Base-by-base conservation (phyloP, 306 rosid genomes). In the Ormosia semicastrata region DNA sequence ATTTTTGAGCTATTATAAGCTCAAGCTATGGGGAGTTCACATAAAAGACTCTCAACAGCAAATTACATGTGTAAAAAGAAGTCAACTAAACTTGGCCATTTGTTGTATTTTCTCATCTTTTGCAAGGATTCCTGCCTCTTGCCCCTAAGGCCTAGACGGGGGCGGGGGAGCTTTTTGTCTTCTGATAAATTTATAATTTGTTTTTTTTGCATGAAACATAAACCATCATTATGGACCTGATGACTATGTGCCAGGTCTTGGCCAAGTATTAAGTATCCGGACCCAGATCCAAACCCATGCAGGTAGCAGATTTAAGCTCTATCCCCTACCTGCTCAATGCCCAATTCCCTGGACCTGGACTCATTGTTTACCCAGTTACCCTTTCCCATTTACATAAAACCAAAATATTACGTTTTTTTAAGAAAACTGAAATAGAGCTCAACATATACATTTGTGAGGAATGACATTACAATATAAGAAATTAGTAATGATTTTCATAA, bases 11-110 rank as follows among this genome's bases (percentile, higher is more conserved):
- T 73, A 74, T 49, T 15, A 54, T 6, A 24, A 67, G 36, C 49
- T 79, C 47, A 44, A 18, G 60, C 63, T 8, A 47, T 66, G 67
- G 24, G 53, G 73, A 57, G 36, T 44, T 75, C n/a, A 81, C 66
- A 46, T 14, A 49, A 40, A 13, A 79, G 72, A 7, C 44, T 9
- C 59, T n/a, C 9, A 69, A 46, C 39, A 14, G 50, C 29, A 57
- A 32, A 37, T 39, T 67, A 40, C 57, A 32, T n/a, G 62, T 8
- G 0, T 66, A 49, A 47, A 76, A 66, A 13, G 4, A 56, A 66
- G 59, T 59, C 33, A 59, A 37, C n/a, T 15, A 37, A 82, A 77
- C 33, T 7, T 24, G 7, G 11, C 54, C 71, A 12, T 53, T 52
- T 65, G 60, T 40, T 66, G 41, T 53, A 53, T n/a, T 76, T 68